Conservation (phyloP, 306 rosid genomes). For the Begonia fuchsioides region DNA sequence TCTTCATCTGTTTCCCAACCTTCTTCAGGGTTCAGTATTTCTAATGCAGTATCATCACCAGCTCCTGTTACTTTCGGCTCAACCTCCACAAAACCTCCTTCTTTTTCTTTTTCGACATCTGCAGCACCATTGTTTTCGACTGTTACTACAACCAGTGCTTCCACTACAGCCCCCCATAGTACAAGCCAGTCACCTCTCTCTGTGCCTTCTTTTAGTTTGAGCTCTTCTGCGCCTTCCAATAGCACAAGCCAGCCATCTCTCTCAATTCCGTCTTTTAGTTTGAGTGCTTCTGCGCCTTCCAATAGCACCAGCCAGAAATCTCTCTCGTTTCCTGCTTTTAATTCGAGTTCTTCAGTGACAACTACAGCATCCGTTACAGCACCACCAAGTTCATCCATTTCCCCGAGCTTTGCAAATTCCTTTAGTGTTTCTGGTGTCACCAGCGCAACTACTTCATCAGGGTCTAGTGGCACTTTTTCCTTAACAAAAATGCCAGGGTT, state of each 20-base stretch:
- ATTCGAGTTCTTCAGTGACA: slow-evolving; percentile 17
- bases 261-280: slow-evolving; percentile 19
- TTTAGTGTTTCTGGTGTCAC: slow-evolving; percentile 23
- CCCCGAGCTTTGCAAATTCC: slow-evolving; percentile 21
- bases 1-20: slow-evolving; percentile 37
- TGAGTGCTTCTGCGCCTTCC: slow-evolving; percentile 18
- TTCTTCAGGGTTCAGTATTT: slow-evolving; percentile 25
- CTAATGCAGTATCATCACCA: slow-evolving; percentile 25
- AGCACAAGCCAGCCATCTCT: slow-evolving; percentile 22
- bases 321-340: slow-evolving; percentile 28
- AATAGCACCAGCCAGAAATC: slow-evolving; percentile 21
- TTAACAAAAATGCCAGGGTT: slow-evolving; percentile 20
- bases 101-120: slow-evolving; percentile 31
- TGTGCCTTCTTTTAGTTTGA: slow-evolving; percentile 21
- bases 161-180: slow-evolving; percentile 29
- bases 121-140: slow-evolving; percentile 40
- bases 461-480: slow-evolving; percentile 24
- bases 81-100: slow-evolving; percentile 22
- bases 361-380: slow-evolving; percentile 10
- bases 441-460: slow-evolving; percentile 34
- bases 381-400: slow-evolving; percentile 20
- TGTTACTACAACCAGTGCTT: slow-evolving; percentile 32
- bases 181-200: slow-evolving; percentile 27
- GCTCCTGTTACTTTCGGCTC: slow-evolving; percentile 12
- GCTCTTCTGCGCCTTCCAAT: slow-evolving; percentile 18